These are phyloP conservation scores for Actinomucor elegans DNA, from an alignment of 371 early-diverging fungal genomes.

Conservation along the genomic window DNA sequence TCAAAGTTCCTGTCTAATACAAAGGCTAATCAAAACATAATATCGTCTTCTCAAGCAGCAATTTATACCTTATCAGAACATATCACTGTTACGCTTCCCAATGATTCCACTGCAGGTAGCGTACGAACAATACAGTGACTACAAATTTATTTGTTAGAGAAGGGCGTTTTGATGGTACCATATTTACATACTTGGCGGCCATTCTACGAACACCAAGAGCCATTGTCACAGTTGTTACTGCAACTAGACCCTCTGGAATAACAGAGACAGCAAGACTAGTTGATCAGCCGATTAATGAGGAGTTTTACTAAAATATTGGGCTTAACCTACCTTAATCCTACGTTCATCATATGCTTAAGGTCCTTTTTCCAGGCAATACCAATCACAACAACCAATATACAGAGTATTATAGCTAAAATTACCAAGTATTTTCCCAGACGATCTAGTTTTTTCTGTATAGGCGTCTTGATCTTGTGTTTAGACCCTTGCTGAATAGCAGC, in stretches of 20 bases:
- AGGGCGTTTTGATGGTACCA: background rate
- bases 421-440: constrained; percentile 42
- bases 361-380: constrained; percentile 22
- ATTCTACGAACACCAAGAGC: constrained; percentile 71
- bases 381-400: background rate
- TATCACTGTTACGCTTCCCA: constrained; percentile 88
- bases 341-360: constrained; percentile 74
- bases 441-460: constrained; percentile 69
- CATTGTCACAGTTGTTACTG: constrained; percentile 70
- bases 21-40: background rate
- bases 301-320: background rate
- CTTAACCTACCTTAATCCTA: background rate
- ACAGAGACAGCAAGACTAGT: constrained; percentile 79
- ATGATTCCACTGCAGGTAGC: constrained; percentile 66
- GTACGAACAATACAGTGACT: constrained; percentile 24
- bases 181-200: constrained; percentile 32
- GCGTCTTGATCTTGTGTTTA: constrained; percentile 60
- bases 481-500: constrained; percentile 73
- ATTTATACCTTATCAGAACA: constrained; percentile 71
- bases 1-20: constrained; percentile 65
- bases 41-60: background rate
- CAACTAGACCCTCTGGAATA: constrained; percentile 92
- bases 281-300: background rate
- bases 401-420: background rate
- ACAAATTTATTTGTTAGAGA: background rate